Evolutionary conservation across 139 green algal species (phyloP), one percentile per base, ranked within the genome.

Genomic region (Spirogloea muscicola): DNA sequence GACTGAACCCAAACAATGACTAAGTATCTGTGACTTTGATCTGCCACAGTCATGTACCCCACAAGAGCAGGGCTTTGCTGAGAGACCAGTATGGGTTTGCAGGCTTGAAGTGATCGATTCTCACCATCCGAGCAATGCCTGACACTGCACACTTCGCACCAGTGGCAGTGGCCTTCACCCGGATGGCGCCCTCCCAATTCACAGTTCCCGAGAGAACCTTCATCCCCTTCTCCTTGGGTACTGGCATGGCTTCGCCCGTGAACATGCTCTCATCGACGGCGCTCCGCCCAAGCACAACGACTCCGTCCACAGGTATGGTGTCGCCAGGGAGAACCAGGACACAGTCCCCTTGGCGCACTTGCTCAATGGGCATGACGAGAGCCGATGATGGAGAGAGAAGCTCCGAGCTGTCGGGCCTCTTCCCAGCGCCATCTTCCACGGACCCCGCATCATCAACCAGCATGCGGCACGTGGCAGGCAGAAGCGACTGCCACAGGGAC

Each of bases 181-280:
- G 86, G 39, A 96, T 46, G 0, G 87, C 83, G 1, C 86, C 90
- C 65, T 94, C 91, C 61, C 61, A 70, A 3, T 70, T 70, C 27
- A 70, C 61, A 6, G 61, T 70, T 27, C 61, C 37, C 3, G 61
- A 36, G 29, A 38, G 18, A 62, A 70, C 61, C 4, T 36, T 2
- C 3, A 18, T 38, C 0, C 61, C 61, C 21, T 16, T 33, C 16
- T 16, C 2, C 21, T 62, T 63, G 4, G 42, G 5, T 31, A 72
- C 88, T 0, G 90, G 86, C 31, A 68, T 37, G 41, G 86, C 76
- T 79, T 96, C 93, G 3, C 94, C 93, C 9, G 91, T 98, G 27
- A 98, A 85, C 93, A 98, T 96, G 78, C 86, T 85, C 82, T 98
- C 94, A 51, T 98, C 90, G 27, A 94, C 82, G 69, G 93, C 88